phyloP scores from a whole-genome alignment of 495 filamentous ascomycete species.

The Podospora fimiseda region DNA sequence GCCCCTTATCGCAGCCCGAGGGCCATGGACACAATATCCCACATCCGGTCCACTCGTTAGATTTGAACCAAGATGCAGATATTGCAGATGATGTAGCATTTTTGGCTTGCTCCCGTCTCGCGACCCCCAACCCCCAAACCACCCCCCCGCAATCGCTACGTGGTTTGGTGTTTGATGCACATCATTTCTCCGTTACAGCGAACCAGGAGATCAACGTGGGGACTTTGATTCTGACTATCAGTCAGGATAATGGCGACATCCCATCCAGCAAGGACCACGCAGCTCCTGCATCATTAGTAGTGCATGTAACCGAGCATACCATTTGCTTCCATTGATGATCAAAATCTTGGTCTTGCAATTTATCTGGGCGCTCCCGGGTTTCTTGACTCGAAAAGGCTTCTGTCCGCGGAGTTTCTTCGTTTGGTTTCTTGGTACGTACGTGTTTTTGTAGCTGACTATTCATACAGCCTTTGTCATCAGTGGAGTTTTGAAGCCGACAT shows the following conservation, averaged over 20 bases:
- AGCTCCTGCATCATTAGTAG: neutral
- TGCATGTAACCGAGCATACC: no score
- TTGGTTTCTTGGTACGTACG: no score
- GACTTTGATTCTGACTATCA: neutral
- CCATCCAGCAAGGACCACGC: neutral
- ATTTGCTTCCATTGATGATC: no score
- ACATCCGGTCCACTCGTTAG: neutral
- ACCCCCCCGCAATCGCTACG: neutral
- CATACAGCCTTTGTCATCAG: neutral
- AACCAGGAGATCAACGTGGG: conserved; percentile 9
- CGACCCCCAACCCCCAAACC: conserved; percentile 4
- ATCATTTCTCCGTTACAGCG: conserved; percentile 19
- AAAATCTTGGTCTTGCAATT: no score
- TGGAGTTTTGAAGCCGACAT: neutral
- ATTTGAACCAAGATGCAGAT: neutral
- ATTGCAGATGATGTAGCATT: neutral
- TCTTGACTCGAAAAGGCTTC: no score
- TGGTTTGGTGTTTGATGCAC: conserved; percentile 14
- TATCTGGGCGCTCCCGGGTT: no score
- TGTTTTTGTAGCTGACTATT: neutral
- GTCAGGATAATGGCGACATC: neutral
- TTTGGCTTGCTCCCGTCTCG: neutral
- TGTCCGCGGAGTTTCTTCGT: no score
- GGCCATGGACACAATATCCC: neutral
- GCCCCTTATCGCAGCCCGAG: neutral